A percentile compares a stretch with the other conserved stretches of the same genome.
These are phyloP conservation scores for Ormosia semicastrata DNA, from an alignment of 306 rosid species.

Conservation along the genomic window DNA sequence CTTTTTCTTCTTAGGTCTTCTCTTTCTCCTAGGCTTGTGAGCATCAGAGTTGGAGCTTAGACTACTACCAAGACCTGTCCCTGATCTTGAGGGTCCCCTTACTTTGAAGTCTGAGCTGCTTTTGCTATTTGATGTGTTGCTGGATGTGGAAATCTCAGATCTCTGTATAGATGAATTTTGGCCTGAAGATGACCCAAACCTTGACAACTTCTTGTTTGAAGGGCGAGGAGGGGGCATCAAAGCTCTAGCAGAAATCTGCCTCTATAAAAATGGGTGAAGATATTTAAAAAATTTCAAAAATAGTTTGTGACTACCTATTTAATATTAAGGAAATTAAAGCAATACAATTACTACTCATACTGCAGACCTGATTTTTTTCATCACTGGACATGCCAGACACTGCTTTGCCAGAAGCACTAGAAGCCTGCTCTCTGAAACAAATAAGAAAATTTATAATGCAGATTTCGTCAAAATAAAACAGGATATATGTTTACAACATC, in stretches of 20 bases:
- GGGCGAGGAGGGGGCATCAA: conserved; percentile 98
- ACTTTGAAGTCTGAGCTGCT: conserved; percentile 59
- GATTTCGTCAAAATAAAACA: not conserved
- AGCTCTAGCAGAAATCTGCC: conserved; percentile 90
- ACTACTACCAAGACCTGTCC: conserved; percentile 77
- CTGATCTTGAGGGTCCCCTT: conserved; percentile 74
- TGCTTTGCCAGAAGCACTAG: conserved; percentile 98
- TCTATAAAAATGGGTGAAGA: conserved; percentile 49
- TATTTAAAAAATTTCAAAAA: conserved; percentile 9
- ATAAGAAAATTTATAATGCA: not conserved
- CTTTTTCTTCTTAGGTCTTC: conserved; percentile 92
- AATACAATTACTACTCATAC: conserved; percentile 3
- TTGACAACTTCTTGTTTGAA: conserved; percentile 50
- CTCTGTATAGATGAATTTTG: conserved; percentile 55
- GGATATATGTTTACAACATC: not conserved
- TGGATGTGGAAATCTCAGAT: conserved; percentile 56
- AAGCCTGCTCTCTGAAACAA: conserved; percentile 90
- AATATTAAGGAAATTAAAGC: not conserved
- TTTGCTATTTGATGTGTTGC: conserved; percentile 71
- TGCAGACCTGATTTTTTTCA: conserved; percentile 84
- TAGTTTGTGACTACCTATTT: not conserved
- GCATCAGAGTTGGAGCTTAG: conserved; percentile 98
- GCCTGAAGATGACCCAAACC: conserved; percentile 76
- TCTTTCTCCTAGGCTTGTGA: conserved; percentile 87
- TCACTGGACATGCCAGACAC: conserved; percentile 97